Base-by-base conservation (phyloP, 2,329 filamentous ascomycete genomes). In the Kalaharituber pfeilii region DNA sequence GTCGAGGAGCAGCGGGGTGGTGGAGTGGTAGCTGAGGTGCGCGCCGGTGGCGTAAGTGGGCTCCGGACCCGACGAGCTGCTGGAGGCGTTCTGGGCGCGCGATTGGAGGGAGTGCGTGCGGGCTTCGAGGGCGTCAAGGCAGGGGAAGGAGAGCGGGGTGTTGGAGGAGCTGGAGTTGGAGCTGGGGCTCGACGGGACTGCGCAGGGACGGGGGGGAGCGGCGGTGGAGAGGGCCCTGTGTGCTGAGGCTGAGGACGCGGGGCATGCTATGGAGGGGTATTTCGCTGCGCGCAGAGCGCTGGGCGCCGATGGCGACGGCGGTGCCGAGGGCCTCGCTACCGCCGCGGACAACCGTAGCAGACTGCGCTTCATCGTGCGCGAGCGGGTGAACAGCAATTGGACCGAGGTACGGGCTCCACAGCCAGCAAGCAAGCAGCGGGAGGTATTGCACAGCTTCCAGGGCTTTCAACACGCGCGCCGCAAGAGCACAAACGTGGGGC, bases 21-120 rank as follows among this genome's bases (percentile, higher is more conserved):
- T 64, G 63, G 82, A 91, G 66, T 80, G 81, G 69, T 84, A 95
- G 27, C 72, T 76, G 60, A 84, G 76, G 51, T 91, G 88, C n/a
- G 79, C 80, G 55, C 91, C 91, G 47, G 84, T 82, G 0, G 89
- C 95, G 69, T 98, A 98, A 1, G 86, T 86, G 0, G 91, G 91
- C 66, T 98, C 91, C 1, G 89, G 89, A 0, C 89, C 89, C 49
- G 80, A 81, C 15, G 79, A 77, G 49, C 54, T 73, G 72, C 15
- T 49, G 50, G 51, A 30, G 7, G 13, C 18, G 47, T 11, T 2
- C 51, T 51, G 24, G 6, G 47, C 25, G 15, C 59, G 58, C 44
- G 78, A 75, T 61, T 77, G 77, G 49, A 96, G 79, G 8, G 74
- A 82, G 4, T 83, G 83, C 0, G 89, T 86, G 59, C 82, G 81